Evolutionary conservation across 169 alveolate genomes (phyloP), one percentile per base, ranked within the genome.

Genomic region (Plasmodium reichenowi): DNA sequence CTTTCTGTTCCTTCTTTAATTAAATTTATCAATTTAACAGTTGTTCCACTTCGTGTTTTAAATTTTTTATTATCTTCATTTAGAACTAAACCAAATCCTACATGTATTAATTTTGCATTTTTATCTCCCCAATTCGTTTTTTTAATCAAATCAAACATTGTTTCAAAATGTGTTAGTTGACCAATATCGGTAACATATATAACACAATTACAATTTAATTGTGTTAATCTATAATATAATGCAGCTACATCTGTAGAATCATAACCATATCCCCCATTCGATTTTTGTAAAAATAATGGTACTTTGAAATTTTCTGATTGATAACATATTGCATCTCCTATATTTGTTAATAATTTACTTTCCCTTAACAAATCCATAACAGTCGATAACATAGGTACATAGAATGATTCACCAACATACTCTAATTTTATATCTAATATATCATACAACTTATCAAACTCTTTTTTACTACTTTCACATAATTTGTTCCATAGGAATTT

Each of bases 241-340:
- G 86, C 70, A 1, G 99, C 99, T 89, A 99, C 74, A 88, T 99
- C 99, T 0, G 99, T 99, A 50, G 99, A 95, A 90, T 98, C 99
- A 90, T 99, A 99, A 45, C 99, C 99, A 88, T 94, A 98, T 32
- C 99, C 99, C 3, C 99, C 99, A 83, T 98, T 99, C n/a, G 98
- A 94, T 92, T 98, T 98, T 76, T 96, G 97, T 29, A 97, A 96
- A 95, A 98, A 97, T 75, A 98, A 88, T n/a, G 99, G 99, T 12
- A 88, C 96, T 8, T 90, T 85, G 48, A 74, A 76, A 22, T 93
- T 75, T 22, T 80, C 94, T 0, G 99, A 95, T 93, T 97, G 95
- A 45, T 98, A 93, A 88, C 98, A 97, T 88, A 96, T 92, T 20
- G 99, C 99, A 7, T 99, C 99, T 71, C 97, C 94, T 88, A 97